Evolutionary conservation across 768 basidiomycete genomes (phyloP), one percentile per base, ranked within the genome.

Genomic region (Calocybe gangraenosa): DNA sequence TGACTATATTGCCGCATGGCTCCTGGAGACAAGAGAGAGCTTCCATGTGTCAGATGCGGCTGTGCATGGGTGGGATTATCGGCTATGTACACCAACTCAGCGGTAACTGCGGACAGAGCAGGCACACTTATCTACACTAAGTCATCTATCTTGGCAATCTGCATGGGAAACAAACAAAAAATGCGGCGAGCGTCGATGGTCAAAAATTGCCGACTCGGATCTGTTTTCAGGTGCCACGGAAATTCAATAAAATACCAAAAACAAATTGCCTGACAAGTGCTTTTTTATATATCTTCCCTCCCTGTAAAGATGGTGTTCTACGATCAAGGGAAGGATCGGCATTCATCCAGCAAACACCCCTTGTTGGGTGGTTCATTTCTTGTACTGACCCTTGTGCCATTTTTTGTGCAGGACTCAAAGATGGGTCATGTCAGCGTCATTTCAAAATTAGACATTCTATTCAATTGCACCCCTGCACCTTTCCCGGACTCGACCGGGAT

Each of bases 1-100:
- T 13, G 20, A 6, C 25, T 28, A n/a, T n/a, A n/a, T 46, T 39
- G 22, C 48, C 48, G 31, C 45, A 41, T 53, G 51, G 47, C 21
- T 28, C 28, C 37, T 43, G 42, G 44, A 31, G n/a, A 33, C 22
- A 20, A 38, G 28, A 13, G 22, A 7, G 30, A 28, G 31, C 18
- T 32, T 41, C 34, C 40, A 42, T 48, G 42, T 45, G 32, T 45
- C 30, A 33, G 19, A 52, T 45, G 40, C 40, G 36, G 43, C 9
- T 48, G 36, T n/a, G n/a, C n/a, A n/a, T n/a, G n/a, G n/a, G n/a
- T n/a, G n/a, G n/a, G n/a, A n/a, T n/a, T n/a, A n/a, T 48, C 32
- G 39, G 37, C 35, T 42, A 3, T 23, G 32, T 28, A 36, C 36
- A 40, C 37, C 23, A 42, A 48, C 44, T 44, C 44, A 48, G 44